Evolutionary conservation across 106 monocot species (phyloP), one percentile per base, ranked within the genome.

Genomic region (Chionographis japonica): DNA sequence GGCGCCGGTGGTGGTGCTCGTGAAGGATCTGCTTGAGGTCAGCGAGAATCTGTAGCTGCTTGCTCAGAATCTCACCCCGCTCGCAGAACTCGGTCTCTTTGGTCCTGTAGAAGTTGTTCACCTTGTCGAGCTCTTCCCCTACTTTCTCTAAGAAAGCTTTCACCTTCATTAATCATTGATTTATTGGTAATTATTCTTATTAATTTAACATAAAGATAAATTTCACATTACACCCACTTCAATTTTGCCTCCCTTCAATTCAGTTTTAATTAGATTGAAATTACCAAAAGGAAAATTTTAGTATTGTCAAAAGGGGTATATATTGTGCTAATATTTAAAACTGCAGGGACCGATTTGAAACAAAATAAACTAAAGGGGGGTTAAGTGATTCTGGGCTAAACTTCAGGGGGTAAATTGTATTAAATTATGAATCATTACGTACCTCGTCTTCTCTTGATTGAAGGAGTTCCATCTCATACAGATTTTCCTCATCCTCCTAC

Each of bases 1-100:
- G 82, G 43, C 61, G 72, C 39, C 80, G 69, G n/a, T 86, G 87
- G 61, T 65, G 56, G 40, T 74, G 76, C 12, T 87, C 90, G 6
- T 77, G 72, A 66, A 93, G 78, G 52, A 98, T 81, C 54, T 81
- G 79, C 81, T 90, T 92, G 43, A 98, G 69, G 17, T 93, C 98
- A 5, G 73, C 1, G 46, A 98, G 82, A 19, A 90, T 98, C 54
- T 90, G 86, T 8, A 98, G 87, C 82, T 98, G 98, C 70, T 87
- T 93, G 70, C 62, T 75, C 18, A 98, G 77, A 2, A 60, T 66
- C 37, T 98, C 93, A 1, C 83, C 87, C 38, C 98, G 72, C 67
- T 92, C 83, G 50, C 83, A 73, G 75, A 92, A 93, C 78, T 93
- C 98, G 17, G 52, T 60, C 65, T 98, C 98, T 58, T 81, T 87